Base-by-base conservation (phyloP, 768 basidiomycete genomes). In the Termitomyces bulborhizus region DNA sequence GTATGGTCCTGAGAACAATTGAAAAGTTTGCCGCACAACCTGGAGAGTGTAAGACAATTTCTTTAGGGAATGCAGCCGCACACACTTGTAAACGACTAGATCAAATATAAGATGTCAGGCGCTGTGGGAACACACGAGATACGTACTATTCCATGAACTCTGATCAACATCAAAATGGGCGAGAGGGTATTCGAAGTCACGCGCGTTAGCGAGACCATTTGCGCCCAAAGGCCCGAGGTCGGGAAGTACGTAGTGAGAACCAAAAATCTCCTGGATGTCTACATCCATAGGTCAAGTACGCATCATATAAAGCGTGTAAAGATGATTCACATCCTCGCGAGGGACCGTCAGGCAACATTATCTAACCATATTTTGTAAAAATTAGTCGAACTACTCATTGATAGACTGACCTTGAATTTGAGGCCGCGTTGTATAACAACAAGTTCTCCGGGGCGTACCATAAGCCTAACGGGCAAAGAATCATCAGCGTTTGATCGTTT, bases 121-220 rank as follows among this genome's bases (percentile, higher is more conserved):
- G 9, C 11, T 11, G n/a, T 49, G 24, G 13, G 24, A 26, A 34
- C 21, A 9, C n/a, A 8, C 8, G 44, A 48, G 12, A 36, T 1
- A 71, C 79, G 43, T 62, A 82, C 79, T 75, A 60, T 81, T 70
- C 83, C 84, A 82, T 18, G 75, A 71, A 31, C 69, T 77, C 60
- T 85, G 83, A 62, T 86, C 84, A 54, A 86, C 70, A 48, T 86
- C 84, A 63, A 86, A 86, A 54, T 72, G 75, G 3, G 85, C 85
- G n/a, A 85, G 65, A 0, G 85, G 85, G 46, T 64, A 69, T 65
- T 85, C 82, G 56, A 88, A 86, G 64, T 86, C 86, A 32, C 84
- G 75, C 26, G 77, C 59, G 57, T 84, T 82, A 1, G 86, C 85
- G n/a, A 88, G 73, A 8, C 85, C 85, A 60, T 84, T 77, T 6